phyloP scores from a whole-genome alignment of 345 rosid species.

The Luvunga scandens region DNA sequence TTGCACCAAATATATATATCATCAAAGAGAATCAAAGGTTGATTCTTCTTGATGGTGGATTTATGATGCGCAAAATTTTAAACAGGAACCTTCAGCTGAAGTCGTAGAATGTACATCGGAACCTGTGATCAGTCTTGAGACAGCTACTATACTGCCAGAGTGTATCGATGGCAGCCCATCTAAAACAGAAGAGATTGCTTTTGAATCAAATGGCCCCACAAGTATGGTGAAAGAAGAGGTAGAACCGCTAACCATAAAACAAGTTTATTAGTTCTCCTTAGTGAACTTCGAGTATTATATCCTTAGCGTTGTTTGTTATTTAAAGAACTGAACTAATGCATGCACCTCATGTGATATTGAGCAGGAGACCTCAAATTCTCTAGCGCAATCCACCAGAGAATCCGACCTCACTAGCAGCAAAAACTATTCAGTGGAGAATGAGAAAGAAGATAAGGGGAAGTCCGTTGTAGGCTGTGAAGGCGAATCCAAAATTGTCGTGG shows the following conservation, averaged over 20 bases:
- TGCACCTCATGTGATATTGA: constrained; percentile 20
- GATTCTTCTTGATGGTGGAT: constrained; percentile 2
- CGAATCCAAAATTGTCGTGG: constrained; percentile 13
- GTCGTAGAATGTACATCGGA: constrained; percentile 11
- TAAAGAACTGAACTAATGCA: not conserved
- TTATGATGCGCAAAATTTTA: constrained; percentile 1
- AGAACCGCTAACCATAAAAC: not conserved
- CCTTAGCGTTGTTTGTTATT: not conserved
- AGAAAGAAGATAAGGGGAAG: constrained; percentile 5
- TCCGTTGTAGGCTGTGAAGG: not conserved
- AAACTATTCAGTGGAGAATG: constrained; percentile 1
- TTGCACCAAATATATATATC: not conserved
- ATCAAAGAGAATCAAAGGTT: not conserved
- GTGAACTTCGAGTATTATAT: not conserved
- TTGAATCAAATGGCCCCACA: constrained; percentile 4
- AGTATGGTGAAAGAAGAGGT: constrained; percentile 22
- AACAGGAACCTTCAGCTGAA: constrained; percentile 26
- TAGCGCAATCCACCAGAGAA: constrained; percentile 8
- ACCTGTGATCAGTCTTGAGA: not conserved
- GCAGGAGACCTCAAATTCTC: constrained; percentile 23
- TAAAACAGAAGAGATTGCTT: constrained; percentile 11
- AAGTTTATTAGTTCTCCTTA: not conserved
- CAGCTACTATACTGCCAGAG: constrained; percentile 6
- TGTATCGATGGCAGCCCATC: not conserved
- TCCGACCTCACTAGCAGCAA: not conserved